These are phyloP conservation scores for Candida railenensis DNA, from an alignment of 805 yeast species.

Conservation along the genomic window DNA sequence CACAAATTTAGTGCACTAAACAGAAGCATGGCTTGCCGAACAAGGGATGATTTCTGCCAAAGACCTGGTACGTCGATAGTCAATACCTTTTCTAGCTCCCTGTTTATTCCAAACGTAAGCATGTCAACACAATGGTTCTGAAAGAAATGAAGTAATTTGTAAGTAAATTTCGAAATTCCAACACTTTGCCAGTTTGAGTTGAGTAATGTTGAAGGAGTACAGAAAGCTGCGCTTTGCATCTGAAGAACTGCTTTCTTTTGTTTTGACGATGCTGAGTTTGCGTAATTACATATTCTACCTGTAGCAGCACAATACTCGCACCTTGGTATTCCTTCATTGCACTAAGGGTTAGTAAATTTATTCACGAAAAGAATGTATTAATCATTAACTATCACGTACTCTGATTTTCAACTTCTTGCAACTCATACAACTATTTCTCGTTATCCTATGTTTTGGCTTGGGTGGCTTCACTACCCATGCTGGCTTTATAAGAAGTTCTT, in stretches of 20 bases:
- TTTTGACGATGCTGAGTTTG: no score
- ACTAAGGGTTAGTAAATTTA: conserved; percentile 13
- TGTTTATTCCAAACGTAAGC: conserved; percentile 1
- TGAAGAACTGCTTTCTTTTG: no score
- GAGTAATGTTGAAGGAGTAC: not conserved
- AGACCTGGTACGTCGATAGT: conserved; percentile 12
- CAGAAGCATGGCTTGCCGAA: conserved; percentile 17
- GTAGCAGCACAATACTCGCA: conserved; percentile 28
- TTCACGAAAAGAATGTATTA: no score
- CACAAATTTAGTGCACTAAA: conserved; percentile 18
- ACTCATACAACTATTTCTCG: conserved; percentile 29
- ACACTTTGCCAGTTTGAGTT: conserved; percentile 15
- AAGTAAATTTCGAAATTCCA: conserved; percentile 17
- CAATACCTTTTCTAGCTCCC: conserved; percentile 12
- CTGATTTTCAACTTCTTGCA: conserved; percentile 31
- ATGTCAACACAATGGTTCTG: conserved; percentile 12
- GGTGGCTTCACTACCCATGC: no score
- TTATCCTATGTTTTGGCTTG: conserved; percentile 9
- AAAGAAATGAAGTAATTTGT: conserved; percentile 20
- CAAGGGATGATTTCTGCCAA: conserved; percentile 15
- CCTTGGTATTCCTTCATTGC: conserved; percentile 22
- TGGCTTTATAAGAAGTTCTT: no score
- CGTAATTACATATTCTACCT: conserved; percentile 19
- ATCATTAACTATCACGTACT: conserved; percentile 10
- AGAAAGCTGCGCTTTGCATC: no score